A percentile compares a stretch with the other conserved stretches of the same genome.
These are phyloP conservation scores for Saururus chinensis DNA, from an alignment of 164 flowering plant species.

Conservation along the genomic window DNA sequence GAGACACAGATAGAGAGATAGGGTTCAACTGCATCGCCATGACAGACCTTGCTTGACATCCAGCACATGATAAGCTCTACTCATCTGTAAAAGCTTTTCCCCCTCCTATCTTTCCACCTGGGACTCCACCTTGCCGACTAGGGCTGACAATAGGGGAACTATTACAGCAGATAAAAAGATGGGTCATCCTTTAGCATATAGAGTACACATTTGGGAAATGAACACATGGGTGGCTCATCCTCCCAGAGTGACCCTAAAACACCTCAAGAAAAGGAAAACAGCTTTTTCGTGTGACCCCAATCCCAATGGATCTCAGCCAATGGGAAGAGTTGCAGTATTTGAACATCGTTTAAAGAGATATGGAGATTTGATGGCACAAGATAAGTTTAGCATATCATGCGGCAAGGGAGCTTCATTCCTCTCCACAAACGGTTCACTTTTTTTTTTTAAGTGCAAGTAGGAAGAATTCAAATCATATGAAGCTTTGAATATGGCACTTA, in stretches of 20 bases:
- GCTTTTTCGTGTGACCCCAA: background rate
- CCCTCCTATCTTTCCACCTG: constrained; percentile 2
- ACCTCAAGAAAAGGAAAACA: no score
- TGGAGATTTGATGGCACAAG: constrained; percentile 3
- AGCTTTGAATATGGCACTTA: constrained; percentile 1
- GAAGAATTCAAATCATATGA: constrained; percentile 7
- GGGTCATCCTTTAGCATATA: background rate
- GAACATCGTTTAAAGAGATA: constrained; percentile 1
- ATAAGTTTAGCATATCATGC: background rate
- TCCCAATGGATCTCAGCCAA: background rate
- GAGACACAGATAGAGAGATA: background rate
- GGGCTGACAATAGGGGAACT: background rate
- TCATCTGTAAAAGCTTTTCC: background rate
- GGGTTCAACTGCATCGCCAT: background rate
- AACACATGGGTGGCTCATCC: constrained; percentile 2
- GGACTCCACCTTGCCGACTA: constrained; percentile 3
- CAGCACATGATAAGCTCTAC: constrained; percentile 2
- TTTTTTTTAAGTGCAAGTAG: constrained; percentile 7
- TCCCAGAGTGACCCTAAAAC: background rate
- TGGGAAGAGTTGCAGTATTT: constrained; percentile 1
- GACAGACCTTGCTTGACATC: background rate
- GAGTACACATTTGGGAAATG: background rate
- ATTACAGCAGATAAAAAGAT: background rate
- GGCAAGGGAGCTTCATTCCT: background rate
- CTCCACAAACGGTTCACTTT: background rate